phyloP scores from a whole-genome alignment of 2,329 filamentous ascomycete species.

The Pseudogymnoascus sp. region DNA sequence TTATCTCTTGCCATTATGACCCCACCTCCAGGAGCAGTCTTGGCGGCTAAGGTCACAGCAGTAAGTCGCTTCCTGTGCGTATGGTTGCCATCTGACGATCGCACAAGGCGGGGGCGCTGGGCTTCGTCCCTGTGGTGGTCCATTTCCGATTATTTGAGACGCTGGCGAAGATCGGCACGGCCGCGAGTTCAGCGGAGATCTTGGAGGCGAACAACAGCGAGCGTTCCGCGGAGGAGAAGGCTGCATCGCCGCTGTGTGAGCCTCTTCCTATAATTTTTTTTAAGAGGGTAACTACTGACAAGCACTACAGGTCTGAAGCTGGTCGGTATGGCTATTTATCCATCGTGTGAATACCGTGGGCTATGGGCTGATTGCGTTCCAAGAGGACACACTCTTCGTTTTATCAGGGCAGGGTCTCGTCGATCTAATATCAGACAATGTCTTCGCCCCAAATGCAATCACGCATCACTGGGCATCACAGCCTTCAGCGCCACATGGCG shows the following conservation, averaged over 20 bases:
- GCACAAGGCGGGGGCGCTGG: slow-evolving; percentile 29
- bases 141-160: slow-evolving; percentile 30
- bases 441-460: slow-evolving; percentile 29
- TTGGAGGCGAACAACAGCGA: slow-evolving; percentile 20
- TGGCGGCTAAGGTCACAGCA: not conserved
- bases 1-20: not conserved
- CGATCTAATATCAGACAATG: slow-evolving; percentile 27
- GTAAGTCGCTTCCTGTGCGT: not conserved
- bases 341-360: not conserved
- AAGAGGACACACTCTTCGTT: slow-evolving; percentile 32
- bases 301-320: not conserved
- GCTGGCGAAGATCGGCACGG: slow-evolving; percentile 22
- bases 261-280: not conserved
- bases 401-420: slow-evolving; percentile 32
- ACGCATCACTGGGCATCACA: slow-evolving; percentile 30
- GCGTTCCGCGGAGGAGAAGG: not conserved
- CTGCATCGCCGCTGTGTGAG: not conserved
- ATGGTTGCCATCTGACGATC: not conserved
- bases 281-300: not conserved
- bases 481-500: slow-evolving; percentile 31
- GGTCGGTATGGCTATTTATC: not conserved
- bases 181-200: slow-evolving; percentile 26
- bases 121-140: slow-evolving; percentile 32
- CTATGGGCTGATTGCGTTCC: not conserved
- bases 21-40: not conserved